These are phyloP conservation scores for Kurtzmaniella quercitrusa DNA, from an alignment of 1,139 yeast genomes.

Conservation along the genomic window DNA sequence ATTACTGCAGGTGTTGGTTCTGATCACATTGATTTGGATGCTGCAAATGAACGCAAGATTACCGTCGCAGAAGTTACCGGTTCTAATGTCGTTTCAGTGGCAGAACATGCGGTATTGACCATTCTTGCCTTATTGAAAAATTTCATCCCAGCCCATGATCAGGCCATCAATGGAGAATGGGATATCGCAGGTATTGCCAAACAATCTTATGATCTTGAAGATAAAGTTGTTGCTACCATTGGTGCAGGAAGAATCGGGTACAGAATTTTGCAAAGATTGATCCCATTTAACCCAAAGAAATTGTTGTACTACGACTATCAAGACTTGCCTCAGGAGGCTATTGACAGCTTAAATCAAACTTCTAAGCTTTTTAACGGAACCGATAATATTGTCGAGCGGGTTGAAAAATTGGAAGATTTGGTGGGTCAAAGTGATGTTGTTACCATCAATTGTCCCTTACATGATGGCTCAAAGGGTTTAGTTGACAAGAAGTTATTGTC, in stretches of 20 bases:
- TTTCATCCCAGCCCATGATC: slow-evolving; percentile 76
- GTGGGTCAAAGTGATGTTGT: slow-evolving; percentile 69
- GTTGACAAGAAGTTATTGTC: slow-evolving; percentile 65
- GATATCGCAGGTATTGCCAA: slow-evolving; percentile 77
- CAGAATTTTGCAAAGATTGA: slow-evolving; percentile 68
- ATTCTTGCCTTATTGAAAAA: slow-evolving; percentile 69
- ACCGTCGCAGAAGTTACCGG: slow-evolving; percentile 81
- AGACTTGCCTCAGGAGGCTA: slow-evolving; percentile 55
- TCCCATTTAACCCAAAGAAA: slow-evolving; percentile 73
- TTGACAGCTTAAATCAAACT: slow-evolving; percentile 45
- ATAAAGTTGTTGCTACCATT: slow-evolving; percentile 71
- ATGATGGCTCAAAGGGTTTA: slow-evolving; percentile 63
- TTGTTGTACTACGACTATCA: slow-evolving; percentile 76
- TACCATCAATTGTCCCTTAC: slow-evolving; percentile 76
- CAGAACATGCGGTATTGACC: slow-evolving; percentile 78
- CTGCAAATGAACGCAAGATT: slow-evolving; percentile 61
- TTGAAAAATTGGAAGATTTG: slow-evolving; percentile 62
- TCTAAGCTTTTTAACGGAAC: slow-evolving; percentile 36
- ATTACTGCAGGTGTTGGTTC: slow-evolving; percentile 86
- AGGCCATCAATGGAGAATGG: slow-evolving; percentile 61
- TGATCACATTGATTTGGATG: slow-evolving; percentile 73
- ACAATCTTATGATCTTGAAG: slow-evolving; percentile 72
- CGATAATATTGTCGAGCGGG: slow-evolving; percentile 51
- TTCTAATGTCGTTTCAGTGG: slow-evolving; percentile 74
- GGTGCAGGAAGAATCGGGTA: slow-evolving; percentile 85